Percentiles rank a stretch among this genome's conserved stretches.
phyloP scores from a whole-genome alignment of 78 protist genomes.

The Anaeramoeba flamelloides region DNA sequence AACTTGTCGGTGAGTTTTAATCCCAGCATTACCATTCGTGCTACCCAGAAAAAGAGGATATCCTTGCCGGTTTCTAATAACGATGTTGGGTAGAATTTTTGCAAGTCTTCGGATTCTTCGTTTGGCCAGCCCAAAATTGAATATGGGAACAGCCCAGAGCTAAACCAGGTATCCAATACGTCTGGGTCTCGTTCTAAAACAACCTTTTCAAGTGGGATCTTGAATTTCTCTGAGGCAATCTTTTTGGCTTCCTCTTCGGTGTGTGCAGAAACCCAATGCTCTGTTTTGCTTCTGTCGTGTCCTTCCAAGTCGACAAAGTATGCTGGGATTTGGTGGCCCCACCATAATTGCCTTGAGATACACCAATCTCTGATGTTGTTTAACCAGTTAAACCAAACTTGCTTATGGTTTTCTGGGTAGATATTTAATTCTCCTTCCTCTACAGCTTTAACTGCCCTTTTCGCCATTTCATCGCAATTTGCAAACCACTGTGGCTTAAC shows the following conservation, averaged over 20 bases:
- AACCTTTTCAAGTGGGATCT: not conserved
- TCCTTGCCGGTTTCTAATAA: constrained; percentile 98
- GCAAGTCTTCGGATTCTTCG: constrained; percentile 20
- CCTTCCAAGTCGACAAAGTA: constrained; percentile 19
- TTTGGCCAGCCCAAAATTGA: constrained; percentile 55
- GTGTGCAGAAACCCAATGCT: constrained; percentile 21
- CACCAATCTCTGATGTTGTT: constrained; percentile 52
- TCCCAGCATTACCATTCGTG: constrained; percentile 97
- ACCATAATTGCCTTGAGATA: constrained; percentile 95
- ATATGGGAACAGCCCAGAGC: constrained; percentile 95
- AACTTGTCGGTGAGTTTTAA: constrained; percentile 56
- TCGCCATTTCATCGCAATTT: constrained; percentile 11
- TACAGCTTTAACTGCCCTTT: not conserved
- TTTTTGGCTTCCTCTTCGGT: constrained; percentile 23
- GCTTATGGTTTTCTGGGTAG: not conserved
- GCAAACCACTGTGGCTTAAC: constrained; percentile 87
- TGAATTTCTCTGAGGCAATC: not conserved
- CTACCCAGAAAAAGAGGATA: constrained; percentile 99
- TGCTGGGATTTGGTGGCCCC: constrained; percentile 99
- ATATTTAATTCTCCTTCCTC: not conserved
- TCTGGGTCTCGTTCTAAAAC: constrained; percentile 79
- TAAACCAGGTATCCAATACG: constrained; percentile 99
- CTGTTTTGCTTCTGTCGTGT: not conserved
- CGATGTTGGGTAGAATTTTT: constrained; percentile 62
- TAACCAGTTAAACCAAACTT: constrained; percentile 39